A percentile compares a stretch with the other conserved stretches of the same genome.
Evolutionary conservation across 805 yeast species (phyloP).

Genomic region (Zygotorulaspora florentina): DNA sequence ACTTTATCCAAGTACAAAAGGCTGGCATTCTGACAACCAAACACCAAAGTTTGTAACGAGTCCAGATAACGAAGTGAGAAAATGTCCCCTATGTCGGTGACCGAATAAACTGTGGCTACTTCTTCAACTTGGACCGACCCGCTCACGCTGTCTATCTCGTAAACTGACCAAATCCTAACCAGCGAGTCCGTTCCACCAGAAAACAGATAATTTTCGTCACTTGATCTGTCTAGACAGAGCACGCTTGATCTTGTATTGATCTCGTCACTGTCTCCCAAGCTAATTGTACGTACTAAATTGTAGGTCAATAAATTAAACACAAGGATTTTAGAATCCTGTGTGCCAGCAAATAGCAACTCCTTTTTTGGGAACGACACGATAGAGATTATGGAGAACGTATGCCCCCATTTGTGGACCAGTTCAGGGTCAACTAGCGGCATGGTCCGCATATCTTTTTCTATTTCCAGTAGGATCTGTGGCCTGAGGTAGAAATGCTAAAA

Average conservation of each 20-base stretch:
- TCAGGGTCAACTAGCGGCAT: conserved; percentile 15
- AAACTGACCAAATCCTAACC: conserved; percentile 77
- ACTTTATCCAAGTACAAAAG: conserved; percentile 61
- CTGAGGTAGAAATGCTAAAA: neutral
- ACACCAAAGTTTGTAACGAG: conserved; percentile 54
- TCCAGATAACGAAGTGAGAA: conserved; percentile 75
- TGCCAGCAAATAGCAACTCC: conserved; percentile 75
- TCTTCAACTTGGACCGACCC: conserved; percentile 33
- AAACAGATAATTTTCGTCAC: conserved; percentile 56
- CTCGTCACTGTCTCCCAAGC: conserved; percentile 43
- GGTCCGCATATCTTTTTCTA: neutral
- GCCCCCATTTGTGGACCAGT: conserved; percentile 72
- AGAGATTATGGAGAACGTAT: conserved; percentile 67
- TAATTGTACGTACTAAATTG: conserved; percentile 43
- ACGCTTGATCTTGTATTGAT: conserved; percentile 42
- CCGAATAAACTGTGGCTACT: conserved; percentile 73
- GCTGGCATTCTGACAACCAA: conserved; percentile 92
- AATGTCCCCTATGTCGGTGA: conserved; percentile 89
- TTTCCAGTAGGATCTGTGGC: neutral
- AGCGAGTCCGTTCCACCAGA: conserved; percentile 90
- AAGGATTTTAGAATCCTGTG: conserved; percentile 76
- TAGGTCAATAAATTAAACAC: conserved; percentile 66
- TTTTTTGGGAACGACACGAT: conserved; percentile 56
- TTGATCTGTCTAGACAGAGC: conserved; percentile 56
- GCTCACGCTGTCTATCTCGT: conserved; percentile 19